Base-by-base conservation (phyloP, 2,329 filamentous ascomycete genomes). In the Pseudogymnoascus sp. region DNA sequence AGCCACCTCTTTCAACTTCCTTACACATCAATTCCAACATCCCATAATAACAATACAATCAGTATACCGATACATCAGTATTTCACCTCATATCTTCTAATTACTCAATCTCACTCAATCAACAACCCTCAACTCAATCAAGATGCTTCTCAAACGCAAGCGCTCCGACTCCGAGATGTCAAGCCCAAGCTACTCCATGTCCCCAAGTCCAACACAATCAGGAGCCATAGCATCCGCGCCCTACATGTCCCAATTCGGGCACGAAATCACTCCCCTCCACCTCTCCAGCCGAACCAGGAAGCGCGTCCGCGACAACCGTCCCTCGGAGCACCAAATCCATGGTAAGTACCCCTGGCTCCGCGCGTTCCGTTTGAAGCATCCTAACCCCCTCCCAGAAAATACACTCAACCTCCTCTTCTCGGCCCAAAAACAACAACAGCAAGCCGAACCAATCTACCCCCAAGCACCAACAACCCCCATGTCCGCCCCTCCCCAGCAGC, bases 71-170 rank as follows among this genome's bases (percentile, higher is more conserved):
- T 60, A 42, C 5, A 26, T 60, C 59, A 60, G 6, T 23, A n/a
- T 13, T 26, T 42, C 19, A 10, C n/a, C 33, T 40, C 59, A 11
- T 29, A 60, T 60, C 23, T 29, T 38, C 17, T 13, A 40, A 26
- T 40, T 38, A 17, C 19, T 26, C 59, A 29, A 60, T 38, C 17
- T 11, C 31, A 60, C 56, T 37, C 23, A 15, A 38, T 26, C 21
- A 38, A 15, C 21, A 38, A 35, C 53, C 21, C 29, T 21, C 7
- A 4, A 50, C 53, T 60, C 46, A 60, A 10, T 33, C 59, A 33
- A 31, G 19, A 85, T 84, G 82, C 72, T 79, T 26, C 75, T 85
- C 70, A 88, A 88, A 72, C 84, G 85, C 74, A 88, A 88, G 77
- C 81, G 84, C 46, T 87, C 84, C 68, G 78, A 81, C 63, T 83